Base-by-base conservation (phyloP, 495 filamentous ascomycete genomes). In the Penicillium turbatum region DNA sequence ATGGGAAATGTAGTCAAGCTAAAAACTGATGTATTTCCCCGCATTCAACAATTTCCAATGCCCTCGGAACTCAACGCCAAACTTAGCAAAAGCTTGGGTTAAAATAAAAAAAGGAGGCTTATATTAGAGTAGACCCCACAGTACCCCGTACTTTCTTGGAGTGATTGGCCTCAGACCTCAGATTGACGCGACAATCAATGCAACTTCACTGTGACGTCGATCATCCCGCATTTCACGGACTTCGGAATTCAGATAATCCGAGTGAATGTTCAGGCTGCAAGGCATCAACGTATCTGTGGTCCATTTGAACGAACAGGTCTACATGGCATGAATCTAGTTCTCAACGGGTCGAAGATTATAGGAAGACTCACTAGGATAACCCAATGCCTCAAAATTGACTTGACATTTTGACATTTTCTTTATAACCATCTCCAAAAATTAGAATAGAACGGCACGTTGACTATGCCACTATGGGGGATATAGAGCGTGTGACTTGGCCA, bases 181-280 rank as follows among this genome's bases (percentile, higher is more conserved):
- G 46, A 37, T 48, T 48, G 46, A 48, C 32, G 46, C 21, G 32
- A 47, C 9, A 32, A 45, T 27, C 35, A 36, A 38, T 44, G 31
- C 51, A 24, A 29, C 35, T 56, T 57, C 27, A 27, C 45, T 15
- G 63, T 66, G 61, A 67, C 64, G 64, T 67, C 64, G 64, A 67
- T 67, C 64, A 67, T 62, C 61, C 64, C 61, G 64, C 62, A 62
- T 60, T 49, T 32, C 41, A 21, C 35, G 57, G 44, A 42, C 17
- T 17, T 60, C 57, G 60, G 63, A 39, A 12, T 3, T 38, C 27
- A 15, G 30, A 55, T 62, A 40, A 54, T 62, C 61, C 62, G 55
- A 3, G 4, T n/a, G 0, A 21, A 26, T 26, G 19, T 35, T 63
- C 51, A 63, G 60, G 57, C 61, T 1, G 30, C 29, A 56, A 63